A percentile compares a stretch with the other conserved stretches of the same genome.
Conservation (phyloP, 441 rosid genomes). For the Aquilaria agallochum region DNA sequence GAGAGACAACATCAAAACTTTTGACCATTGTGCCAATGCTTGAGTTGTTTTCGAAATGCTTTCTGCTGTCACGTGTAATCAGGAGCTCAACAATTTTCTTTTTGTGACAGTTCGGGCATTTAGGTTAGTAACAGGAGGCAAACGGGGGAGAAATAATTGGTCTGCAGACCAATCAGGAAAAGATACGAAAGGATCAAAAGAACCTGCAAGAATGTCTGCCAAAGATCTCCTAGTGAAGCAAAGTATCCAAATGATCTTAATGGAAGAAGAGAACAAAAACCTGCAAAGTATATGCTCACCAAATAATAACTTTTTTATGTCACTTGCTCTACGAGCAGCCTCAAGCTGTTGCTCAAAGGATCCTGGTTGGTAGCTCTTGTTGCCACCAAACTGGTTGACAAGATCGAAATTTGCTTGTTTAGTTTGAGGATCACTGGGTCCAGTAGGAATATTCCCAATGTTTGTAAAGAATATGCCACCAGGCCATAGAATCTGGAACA, state of each 20-base stretch:
- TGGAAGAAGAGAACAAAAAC: neutral
- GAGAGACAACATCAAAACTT: too few relatives aligned
- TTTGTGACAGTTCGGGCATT: too few relatives aligned
- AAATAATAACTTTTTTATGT: slow-evolving; percentile 80
- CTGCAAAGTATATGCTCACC: slow-evolving; percentile 39
- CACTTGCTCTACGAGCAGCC: slow-evolving; percentile 84
- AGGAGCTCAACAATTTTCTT: too few relatives aligned
- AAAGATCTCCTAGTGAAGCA: neutral
- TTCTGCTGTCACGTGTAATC: too few relatives aligned
- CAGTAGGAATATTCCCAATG: slow-evolving; percentile 30
- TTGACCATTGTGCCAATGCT: too few relatives aligned
- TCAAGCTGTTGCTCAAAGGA: slow-evolving; percentile 84
- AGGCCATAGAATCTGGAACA: slow-evolving; percentile 84
- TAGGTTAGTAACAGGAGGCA: too few relatives aligned
- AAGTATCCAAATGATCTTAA: neutral
- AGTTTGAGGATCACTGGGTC: slow-evolving; percentile 27
- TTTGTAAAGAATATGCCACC: slow-evolving; percentile 75
- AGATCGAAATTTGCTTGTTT: slow-evolving; percentile 33
- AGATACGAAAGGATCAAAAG: neutral
- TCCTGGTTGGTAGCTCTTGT: slow-evolving; percentile 46
- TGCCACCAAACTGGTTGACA: slow-evolving; percentile 47
- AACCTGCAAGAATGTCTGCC: slow-evolving; percentile 11
- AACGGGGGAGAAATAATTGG: too few relatives aligned
- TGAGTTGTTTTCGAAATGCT: too few relatives aligned
- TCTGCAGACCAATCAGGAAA: too few relatives aligned